These are phyloP conservation scores for Secale cereale DNA, from an alignment of 176 grass and related monocot species.

Conservation along the genomic window DNA sequence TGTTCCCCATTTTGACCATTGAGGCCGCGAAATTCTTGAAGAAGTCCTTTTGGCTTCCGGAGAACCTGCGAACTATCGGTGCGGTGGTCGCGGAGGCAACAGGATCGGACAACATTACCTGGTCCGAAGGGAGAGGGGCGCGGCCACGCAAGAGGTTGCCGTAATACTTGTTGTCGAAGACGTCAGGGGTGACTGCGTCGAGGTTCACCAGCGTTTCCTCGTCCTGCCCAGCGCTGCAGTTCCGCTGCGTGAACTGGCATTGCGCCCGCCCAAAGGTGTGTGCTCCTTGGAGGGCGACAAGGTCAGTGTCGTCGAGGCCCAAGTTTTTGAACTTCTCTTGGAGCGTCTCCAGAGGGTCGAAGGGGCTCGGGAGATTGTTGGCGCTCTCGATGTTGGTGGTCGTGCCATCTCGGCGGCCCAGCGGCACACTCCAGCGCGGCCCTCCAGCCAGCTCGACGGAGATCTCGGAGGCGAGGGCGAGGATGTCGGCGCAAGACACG, in stretches of 20 bases:
- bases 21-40: conserved; percentile 37
- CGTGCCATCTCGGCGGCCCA: not conserved
- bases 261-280: not conserved
- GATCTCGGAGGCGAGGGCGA: not conserved
- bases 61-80: conserved; percentile 7
- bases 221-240: not conserved
- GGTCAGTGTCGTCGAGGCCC: not conserved
- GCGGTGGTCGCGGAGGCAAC: not conserved
- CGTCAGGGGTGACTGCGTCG: not conserved
- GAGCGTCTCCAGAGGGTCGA: not conserved
- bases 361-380: not conserved
- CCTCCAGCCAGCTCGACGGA: not conserved
- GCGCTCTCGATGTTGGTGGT: not conserved
- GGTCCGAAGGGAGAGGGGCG: not conserved
- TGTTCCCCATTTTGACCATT: conserved; percentile 68
- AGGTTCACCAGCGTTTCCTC: not conserved
- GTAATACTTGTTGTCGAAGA: not conserved
- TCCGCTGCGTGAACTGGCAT: not conserved
- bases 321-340: not conserved
- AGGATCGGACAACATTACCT: not conserved
- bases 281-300: not conserved
- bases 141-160: not conserved
- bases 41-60: conserved; percentile 27
- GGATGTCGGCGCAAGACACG: not conserved
- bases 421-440: not conserved